These are phyloP conservation scores for Spathaspora girioi DNA, from an alignment of 805 yeast species.

Conservation along the genomic window DNA sequence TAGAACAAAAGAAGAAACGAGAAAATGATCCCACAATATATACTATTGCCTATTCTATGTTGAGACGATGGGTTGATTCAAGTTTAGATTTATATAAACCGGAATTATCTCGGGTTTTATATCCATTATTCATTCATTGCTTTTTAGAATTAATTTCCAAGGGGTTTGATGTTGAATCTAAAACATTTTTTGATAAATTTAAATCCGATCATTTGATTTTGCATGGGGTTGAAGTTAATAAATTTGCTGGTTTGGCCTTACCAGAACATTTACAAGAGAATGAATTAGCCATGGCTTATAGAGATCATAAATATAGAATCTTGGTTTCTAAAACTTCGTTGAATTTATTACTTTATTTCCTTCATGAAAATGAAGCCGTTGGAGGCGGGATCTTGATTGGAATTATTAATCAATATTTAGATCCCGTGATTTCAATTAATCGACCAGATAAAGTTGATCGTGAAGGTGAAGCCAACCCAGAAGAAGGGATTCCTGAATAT, in stretches of 20 bases:
- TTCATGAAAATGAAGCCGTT: slow-evolving; percentile 86
- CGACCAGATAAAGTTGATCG: slow-evolving; percentile 38
- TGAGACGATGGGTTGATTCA: slow-evolving; percentile 85
- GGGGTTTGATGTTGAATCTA: slow-evolving; percentile 57
- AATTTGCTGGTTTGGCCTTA: slow-evolving; percentile 69
- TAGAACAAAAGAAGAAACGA: slow-evolving; percentile 41
- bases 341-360: slow-evolving; percentile 76
- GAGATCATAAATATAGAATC: slow-evolving; percentile 68
- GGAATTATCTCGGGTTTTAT: slow-evolving; percentile 77
- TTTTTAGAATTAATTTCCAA: slow-evolving; percentile 75
- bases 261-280: slow-evolving; percentile 82
- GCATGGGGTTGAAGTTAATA: slow-evolving; percentile 74
- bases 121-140: slow-evolving; percentile 90
- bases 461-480: slow-evolving; percentile 47
- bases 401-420: slow-evolving; percentile 79
- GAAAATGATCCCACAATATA: slow-evolving; percentile 68
- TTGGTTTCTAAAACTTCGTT: slow-evolving; percentile 79
- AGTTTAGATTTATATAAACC: slow-evolving; percentile 89
- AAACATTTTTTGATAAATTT: slow-evolving; percentile 71
- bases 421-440: slow-evolving; percentile 42
- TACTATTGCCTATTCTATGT: slow-evolving; percentile 73
- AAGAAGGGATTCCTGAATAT: slow-evolving; percentile 51
- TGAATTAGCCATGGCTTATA: slow-evolving; percentile 72
- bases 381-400: slow-evolving; percentile 89
- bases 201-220: slow-evolving; percentile 66